Evolutionary conservation across 768 basidiomycete species (phyloP), one percentile per base, ranked within the genome.

Genomic region (Baorangia bicolor): DNA sequence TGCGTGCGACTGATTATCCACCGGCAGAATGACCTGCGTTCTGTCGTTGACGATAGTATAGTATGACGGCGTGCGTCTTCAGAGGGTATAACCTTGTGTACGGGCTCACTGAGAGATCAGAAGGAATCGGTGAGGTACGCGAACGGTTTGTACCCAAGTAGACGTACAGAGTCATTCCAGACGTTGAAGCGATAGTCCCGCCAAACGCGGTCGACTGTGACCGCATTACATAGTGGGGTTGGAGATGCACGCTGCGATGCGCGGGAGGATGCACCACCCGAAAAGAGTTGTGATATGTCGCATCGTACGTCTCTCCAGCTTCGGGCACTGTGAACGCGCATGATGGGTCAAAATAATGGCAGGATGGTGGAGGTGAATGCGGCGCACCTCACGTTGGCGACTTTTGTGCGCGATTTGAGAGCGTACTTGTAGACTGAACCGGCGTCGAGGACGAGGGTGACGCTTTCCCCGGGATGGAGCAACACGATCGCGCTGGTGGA

Each of bases 361-460:
- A 21, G 27, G 49, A 35, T 25, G 57, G 23, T 14, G 37, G 21
- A 50, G 37, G 51, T 14, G 60, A 20, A 53, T 25, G 53, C 38
- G 53, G 21, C 85, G 64, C 70, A 88, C 87, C 85, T 86, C 70
- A 89, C 80, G 66, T 85, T 84, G 55, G 80, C 84, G 28, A 88
- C 86, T 64, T 83, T 84, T 47, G 81, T 79, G 59, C 77, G 80
- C 57, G 78, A 78, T 69, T 87, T 88, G 55, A 89, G 73, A 34
- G 83, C 85, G 68, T 89, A 88, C 64, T 81, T 80, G 74, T 89
- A 89, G 37, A 82, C 73, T 21, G 80, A 78, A 7, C 87, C 87
- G 20, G 87, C 85, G 63, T 87, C 85, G 59, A 89, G 78, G 56
- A 89, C 78, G 55, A 88, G 77, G 31, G 84, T 84, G 52, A 89